Conservation (phyloP, 2,329 filamentous ascomycete genomes). For the Fusarium subglutinans region DNA sequence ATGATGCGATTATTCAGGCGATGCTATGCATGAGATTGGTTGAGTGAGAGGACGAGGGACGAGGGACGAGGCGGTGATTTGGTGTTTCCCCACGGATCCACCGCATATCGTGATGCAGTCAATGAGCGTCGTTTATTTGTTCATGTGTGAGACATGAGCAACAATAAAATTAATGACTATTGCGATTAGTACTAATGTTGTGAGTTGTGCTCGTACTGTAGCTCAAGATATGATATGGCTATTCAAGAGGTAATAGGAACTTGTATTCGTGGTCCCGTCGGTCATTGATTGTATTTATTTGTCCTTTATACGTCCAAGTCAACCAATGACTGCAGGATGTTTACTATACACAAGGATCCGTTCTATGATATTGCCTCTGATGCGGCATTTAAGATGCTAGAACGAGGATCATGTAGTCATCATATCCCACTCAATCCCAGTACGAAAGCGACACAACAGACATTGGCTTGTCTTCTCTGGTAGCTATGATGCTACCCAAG, state of each 20-base stretch:
- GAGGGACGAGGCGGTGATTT: neutral
- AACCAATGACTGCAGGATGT: neutral
- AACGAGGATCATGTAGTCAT: neutral
- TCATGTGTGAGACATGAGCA: neutral
- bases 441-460: neutral
- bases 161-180: neutral
- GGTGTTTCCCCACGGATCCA: conserved; percentile 3
- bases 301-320: neutral
- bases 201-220: neutral
- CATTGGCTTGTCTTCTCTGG: neutral
- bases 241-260: neutral
- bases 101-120: neutral
- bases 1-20: neutral
- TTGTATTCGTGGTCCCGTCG: neutral
- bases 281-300: neutral
- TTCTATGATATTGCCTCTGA: neutral
- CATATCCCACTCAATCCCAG: neutral
- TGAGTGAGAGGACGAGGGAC: neutral
- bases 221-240: neutral
- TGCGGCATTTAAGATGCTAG: neutral
- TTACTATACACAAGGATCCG: neutral
- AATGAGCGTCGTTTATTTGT: neutral
- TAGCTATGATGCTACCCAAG: neutral
- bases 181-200: neutral
- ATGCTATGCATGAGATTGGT: neutral